phyloP scores from a whole-genome alignment of 2,329 filamentous ascomycete genomes.

The Trichophyton rubrum region DNA sequence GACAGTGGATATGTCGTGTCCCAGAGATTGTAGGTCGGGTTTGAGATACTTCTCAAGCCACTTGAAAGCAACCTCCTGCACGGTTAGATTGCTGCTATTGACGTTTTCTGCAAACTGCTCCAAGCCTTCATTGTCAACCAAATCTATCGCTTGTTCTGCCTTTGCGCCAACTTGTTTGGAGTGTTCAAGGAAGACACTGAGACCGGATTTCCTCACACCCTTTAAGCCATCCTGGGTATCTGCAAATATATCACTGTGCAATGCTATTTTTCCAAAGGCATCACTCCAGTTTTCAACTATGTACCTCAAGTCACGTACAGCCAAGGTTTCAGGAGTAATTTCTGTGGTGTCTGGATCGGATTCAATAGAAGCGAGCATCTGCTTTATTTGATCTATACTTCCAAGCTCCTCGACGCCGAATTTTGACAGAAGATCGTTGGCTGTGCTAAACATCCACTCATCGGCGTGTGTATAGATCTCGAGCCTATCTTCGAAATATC shows the following conservation, averaged over 20 bases:
- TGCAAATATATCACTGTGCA: conserved; percentile 39
- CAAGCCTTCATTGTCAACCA: conserved; percentile 29
- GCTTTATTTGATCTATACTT: conserved; percentile 29
- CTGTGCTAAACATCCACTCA: conserved; percentile 44
- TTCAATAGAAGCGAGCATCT: conserved; percentile 14
- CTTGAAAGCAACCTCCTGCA: conserved; percentile 40
- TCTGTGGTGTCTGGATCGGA: conserved; percentile 10
- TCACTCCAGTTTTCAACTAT: conserved; percentile 35
- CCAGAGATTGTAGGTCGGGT: conserved; percentile 23
- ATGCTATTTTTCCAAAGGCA: conserved; percentile 31
- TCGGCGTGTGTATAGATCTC: conserved; percentile 44
- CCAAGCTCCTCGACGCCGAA: conserved; percentile 38
- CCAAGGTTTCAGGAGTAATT: neutral
- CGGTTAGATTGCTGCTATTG: conserved; percentile 37
- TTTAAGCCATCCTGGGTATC: conserved; percentile 37
- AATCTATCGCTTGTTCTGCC: conserved; percentile 25
- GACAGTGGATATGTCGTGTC: conserved; percentile 5
- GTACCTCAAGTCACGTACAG: conserved; percentile 25
- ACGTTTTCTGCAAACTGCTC: conserved; percentile 32
- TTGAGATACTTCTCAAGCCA: conserved; percentile 44
- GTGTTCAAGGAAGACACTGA: conserved; percentile 46
- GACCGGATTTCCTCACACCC: conserved; percentile 35
- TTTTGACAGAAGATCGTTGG: conserved; percentile 41
- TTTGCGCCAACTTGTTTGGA: conserved; percentile 37
- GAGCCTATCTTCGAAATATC: conserved; percentile 44